These are phyloP conservation scores for Mycena venus DNA, from an alignment of 768 basidiomycete species.

Conservation along the genomic window DNA sequence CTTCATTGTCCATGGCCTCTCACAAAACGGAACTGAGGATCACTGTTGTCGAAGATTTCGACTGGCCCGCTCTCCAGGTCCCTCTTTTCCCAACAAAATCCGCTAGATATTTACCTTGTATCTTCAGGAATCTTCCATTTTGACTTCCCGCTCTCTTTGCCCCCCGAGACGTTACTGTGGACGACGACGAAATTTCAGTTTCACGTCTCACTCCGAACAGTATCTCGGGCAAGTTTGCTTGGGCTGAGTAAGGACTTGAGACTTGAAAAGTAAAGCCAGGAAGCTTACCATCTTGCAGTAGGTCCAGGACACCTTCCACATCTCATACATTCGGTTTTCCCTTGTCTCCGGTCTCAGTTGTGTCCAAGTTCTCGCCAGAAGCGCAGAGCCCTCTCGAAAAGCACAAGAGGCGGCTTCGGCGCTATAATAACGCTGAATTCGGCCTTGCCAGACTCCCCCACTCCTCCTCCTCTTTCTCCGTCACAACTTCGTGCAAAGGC, in stretches of 20 bases:
- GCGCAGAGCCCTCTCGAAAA: constrained; percentile 27
- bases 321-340: constrained; percentile 29
- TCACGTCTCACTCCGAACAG: constrained; percentile 27
- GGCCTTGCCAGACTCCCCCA: constrained; percentile 15
- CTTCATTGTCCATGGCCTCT: constrained; percentile 26
- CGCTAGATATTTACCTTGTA: neutral
- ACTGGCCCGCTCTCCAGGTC: constrained; percentile 33
- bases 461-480: constrained; percentile 1
- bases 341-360: constrained; percentile 18
- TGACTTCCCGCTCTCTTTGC: constrained; percentile 28
- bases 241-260: constrained; percentile 1
- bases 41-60: constrained; percentile 27
- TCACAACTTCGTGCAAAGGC: constrained; percentile 9
- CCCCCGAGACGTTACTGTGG: constrained; percentile 26
- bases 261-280: neutral
- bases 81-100: neutral
- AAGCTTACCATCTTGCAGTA: neutral
- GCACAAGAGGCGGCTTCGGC: constrained; percentile 28
- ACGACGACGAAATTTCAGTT: constrained; percentile 23
- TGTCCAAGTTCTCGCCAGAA: neutral
- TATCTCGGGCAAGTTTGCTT: constrained; percentile 9
- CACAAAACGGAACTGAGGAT: constrained; percentile 29
- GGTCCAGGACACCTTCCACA: constrained; percentile 10
- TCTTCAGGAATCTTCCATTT: constrained; percentile 11
- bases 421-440: constrained; percentile 28